Evolutionary conservation across 2,329 filamentous ascomycete genomes (phyloP).

Genomic region (Verruconis gallopava): DNA sequence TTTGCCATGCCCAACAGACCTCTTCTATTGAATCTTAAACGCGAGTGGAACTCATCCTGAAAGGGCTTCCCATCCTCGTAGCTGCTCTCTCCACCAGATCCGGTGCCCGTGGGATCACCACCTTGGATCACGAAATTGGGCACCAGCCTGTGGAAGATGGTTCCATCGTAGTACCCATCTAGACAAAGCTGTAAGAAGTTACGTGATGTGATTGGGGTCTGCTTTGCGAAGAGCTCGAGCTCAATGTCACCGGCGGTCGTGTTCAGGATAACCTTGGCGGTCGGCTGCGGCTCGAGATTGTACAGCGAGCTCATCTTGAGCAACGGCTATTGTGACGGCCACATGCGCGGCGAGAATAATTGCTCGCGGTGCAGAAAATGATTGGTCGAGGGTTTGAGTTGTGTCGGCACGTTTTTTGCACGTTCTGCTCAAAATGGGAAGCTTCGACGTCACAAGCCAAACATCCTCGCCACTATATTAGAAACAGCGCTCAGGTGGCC

Average conservation of each 20-base stretch:
- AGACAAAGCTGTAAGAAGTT: constrained; percentile 94
- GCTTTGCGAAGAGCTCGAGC: constrained; percentile 88
- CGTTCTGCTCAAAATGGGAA: neutral
- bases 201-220: constrained; percentile 78
- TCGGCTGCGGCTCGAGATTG: constrained; percentile 88
- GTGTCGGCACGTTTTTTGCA: neutral
- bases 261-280: constrained; percentile 79
- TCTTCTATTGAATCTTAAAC: constrained; percentile 83
- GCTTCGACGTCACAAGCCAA: neutral
- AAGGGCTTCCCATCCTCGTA: constrained; percentile 76
- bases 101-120: constrained; percentile 86
- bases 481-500: too few relatives aligned
- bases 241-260: constrained; percentile 82
- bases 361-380: neutral
- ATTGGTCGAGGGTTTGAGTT: neutral
- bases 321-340: neutral
- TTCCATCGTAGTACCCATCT: constrained; percentile 85
- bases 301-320: constrained; percentile 77
- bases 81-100: constrained; percentile 82
- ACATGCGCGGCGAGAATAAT: neutral
- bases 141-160: constrained; percentile 85
- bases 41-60: constrained; percentile 81
- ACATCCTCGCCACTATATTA: constrained; percentile 9
- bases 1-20: constrained; percentile 96
- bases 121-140: constrained; percentile 90